A percentile compares a stretch with the other conserved stretches of the same genome.
Evolutionary conservation across 768 basidiomycete species (phyloP).

Genomic region (Tulasnella sp.): DNA sequence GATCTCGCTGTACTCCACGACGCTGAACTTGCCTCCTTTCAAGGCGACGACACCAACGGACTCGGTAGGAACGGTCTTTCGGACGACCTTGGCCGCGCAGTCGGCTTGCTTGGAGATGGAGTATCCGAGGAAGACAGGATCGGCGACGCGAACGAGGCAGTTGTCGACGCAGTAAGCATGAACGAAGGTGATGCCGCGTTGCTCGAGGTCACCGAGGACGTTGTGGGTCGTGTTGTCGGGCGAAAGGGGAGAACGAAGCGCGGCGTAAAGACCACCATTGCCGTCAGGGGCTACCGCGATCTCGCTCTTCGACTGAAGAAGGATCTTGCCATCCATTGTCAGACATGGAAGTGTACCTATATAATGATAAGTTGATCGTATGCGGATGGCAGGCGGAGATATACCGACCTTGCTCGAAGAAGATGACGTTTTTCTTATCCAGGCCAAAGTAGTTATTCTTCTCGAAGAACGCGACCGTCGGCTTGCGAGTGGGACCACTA

Average conservation of each 20-base stretch:
- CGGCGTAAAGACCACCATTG: conserved; percentile 96
- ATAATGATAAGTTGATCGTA: conserved; percentile 3
- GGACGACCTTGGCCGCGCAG: conserved; percentile 95
- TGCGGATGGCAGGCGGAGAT: not conserved
- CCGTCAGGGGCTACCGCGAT: conserved; percentile 98
- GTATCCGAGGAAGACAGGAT: conserved; percentile 96
- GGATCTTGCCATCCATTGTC: conserved; percentile 88
- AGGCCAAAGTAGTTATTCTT: conserved; percentile 82
- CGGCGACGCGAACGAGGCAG: conserved; percentile 95
- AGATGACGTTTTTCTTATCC: conserved; percentile 72
- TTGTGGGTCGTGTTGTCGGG: conserved; percentile 61
- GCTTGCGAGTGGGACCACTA: conserved; percentile 87
- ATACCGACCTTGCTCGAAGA: conserved; percentile 90
- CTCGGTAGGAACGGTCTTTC: conserved; percentile 82
- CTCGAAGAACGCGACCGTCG: conserved; percentile 84
- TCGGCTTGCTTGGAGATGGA: conserved; percentile 86
- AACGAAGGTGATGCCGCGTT: conserved; percentile 80
- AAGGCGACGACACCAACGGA: conserved; percentile 93
- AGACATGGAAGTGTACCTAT: conserved; percentile 94
- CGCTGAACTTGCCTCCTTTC: conserved; percentile 80
- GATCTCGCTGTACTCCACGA: conserved; percentile 98
- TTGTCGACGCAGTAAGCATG: conserved; percentile 99
- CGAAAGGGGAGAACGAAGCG: conserved; percentile 77
- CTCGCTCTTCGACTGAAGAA: conserved; percentile 75
- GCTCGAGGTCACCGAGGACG: conserved; percentile 80